Base-by-base conservation (phyloP, 352 stramenopile species). In the Phytophthora palmivora region DNA sequence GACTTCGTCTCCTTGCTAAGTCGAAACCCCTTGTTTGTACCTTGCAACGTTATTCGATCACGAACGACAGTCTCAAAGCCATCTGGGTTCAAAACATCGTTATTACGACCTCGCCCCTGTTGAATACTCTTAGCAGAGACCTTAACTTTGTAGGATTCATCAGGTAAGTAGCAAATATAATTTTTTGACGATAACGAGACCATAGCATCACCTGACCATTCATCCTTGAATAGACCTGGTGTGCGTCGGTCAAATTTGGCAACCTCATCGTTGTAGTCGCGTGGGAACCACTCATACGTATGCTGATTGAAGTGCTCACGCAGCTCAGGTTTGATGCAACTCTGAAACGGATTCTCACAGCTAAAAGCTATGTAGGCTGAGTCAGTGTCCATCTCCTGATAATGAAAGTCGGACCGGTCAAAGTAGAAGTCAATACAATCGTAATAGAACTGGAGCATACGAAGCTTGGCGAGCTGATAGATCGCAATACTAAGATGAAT, bases 391-490 rank as follows among this genome's bases (percentile, higher is more conserved):
- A 45, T 60, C 19, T 51, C 52, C 22, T 45, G 52, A 32, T 46
- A 60, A 14, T 60, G 11, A 8, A 60, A 60, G 18, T 60, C 28
- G 36, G 43, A 50, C 0, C 45, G 45, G 12, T 52, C 30, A 16
- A 52, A 52, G 30, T 52, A 52, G 30, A 42, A 52, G 11, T 52
- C 45, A 3, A 52, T 52, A n/a, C 43, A 50, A 8, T 62, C 54
- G 14, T 48, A 62, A 24, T 54, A 55, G 18, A 62, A 54, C 53
- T 54, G 34, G 26, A 54, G 54, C 54, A 62, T 56, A 8, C 47
- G 47, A 24, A 56, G 19, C 24, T 56, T 56, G 18, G 47, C 47
- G 8, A 55, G 34, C 33, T 55, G 47, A 16, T 55, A 55, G 33
- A 56, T 37, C 7, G 47, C 47, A 45, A 56, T 56, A 0, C 33